These are phyloP conservation scores for Geotrichum siamense DNA, from an alignment of 1,139 yeast genomes.

Conservation along the genomic window DNA sequence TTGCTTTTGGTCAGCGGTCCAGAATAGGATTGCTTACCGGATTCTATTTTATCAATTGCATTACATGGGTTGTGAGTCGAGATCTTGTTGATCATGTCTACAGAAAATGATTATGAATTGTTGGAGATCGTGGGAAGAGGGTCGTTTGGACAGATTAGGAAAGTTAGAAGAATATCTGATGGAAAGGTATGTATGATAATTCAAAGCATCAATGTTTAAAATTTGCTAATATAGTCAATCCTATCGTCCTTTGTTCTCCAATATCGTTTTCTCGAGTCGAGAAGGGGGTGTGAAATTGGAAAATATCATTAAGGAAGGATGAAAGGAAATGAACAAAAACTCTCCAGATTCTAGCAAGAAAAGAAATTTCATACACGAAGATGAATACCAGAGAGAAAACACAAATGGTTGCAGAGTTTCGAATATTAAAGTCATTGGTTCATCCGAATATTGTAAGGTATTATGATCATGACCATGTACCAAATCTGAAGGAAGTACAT, in stretches of 20 bases:
- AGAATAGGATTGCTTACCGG: too few relatives aligned
- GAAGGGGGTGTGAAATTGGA: constrained; percentile 31
- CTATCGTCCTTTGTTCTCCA: background rate
- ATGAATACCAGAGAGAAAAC: constrained; percentile 86
- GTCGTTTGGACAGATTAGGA: constrained; percentile 88
- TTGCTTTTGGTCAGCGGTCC: too few relatives aligned
- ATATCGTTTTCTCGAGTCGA: constrained; percentile 10
- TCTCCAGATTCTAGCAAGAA: constrained; percentile 69
- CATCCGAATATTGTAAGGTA: constrained; percentile 94
- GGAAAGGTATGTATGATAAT: constrained; percentile 27
- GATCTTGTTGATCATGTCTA: too few relatives aligned
- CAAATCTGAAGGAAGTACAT: constrained; percentile 64
- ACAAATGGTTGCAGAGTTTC: constrained; percentile 82
- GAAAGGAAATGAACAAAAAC: constrained; percentile 83
- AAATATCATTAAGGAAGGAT: constrained; percentile 83
- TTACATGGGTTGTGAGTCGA: too few relatives aligned
- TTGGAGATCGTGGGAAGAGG: constrained; percentile 91
- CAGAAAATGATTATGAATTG: constrained; percentile 67
- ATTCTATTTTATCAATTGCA: too few relatives aligned
- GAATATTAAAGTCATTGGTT: constrained; percentile 70
- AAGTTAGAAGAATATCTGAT: constrained; percentile 48
- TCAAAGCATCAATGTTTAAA: too few relatives aligned
- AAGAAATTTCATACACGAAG: constrained; percentile 84
- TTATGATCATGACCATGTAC: constrained; percentile 73
- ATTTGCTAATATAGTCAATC: too few relatives aligned